Evolutionary conservation across 805 yeast species (phyloP).

Genomic region (Komagataella phaffii): DNA sequence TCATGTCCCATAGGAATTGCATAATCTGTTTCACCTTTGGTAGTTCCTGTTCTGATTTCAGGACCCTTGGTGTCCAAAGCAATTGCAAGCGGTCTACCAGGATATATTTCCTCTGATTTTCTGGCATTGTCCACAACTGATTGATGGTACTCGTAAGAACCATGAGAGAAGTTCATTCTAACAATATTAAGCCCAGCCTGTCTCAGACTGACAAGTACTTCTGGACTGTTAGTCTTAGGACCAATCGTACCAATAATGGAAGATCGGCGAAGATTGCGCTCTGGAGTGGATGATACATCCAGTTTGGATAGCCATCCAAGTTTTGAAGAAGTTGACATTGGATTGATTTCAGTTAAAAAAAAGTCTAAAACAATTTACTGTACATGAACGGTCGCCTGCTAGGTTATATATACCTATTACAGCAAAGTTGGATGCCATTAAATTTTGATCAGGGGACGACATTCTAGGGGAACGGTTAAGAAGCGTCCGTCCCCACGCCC

Average conservation of each 20-base stretch:
- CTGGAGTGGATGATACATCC: conserved; percentile 63
- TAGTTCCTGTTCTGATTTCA: conserved; percentile 97
- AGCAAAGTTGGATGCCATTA: not conserved
- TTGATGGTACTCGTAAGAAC: conserved; percentile 96
- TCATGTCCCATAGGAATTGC: conserved; percentile 79
- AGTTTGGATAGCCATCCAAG: conserved; percentile 77
- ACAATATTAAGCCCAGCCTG: conserved; percentile 97
- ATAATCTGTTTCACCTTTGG: conserved; percentile 65
- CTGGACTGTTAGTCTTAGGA: conserved; percentile 91
- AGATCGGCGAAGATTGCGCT: conserved; percentile 76
- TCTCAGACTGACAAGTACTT: conserved; percentile 73
- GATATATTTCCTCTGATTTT: conserved; percentile 78
- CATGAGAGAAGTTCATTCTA: conserved; percentile 98
- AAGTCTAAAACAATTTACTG: no score
- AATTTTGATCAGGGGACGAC: not conserved
- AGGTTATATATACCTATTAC: not conserved
- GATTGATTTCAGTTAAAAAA: not conserved
- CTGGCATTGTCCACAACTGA: conserved; percentile 92
- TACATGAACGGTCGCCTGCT: not conserved
- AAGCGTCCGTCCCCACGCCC: not conserved
- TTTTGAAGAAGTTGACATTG: conserved; percentile 26
- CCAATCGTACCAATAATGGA: conserved; percentile 98
- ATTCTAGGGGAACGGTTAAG: not conserved
- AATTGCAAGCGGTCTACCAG: conserved; percentile 95
- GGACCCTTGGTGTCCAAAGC: conserved; percentile 99